These are phyloP conservation scores for Microbotryum lychnidis-dioicae DNA, from an alignment of 1,284 basidiomycete genomes.

Conservation along the genomic window DNA sequence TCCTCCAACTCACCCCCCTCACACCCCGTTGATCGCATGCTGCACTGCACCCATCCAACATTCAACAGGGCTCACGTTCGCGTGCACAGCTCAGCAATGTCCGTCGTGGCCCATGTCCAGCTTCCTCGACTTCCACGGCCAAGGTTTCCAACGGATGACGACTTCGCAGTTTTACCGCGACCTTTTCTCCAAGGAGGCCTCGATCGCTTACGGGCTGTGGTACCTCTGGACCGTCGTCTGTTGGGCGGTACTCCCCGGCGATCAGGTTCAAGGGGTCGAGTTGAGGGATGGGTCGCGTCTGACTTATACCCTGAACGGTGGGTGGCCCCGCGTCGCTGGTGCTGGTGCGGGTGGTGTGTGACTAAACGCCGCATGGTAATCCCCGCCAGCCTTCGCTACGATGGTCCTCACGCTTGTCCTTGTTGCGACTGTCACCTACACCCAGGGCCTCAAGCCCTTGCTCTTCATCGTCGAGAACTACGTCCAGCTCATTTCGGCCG, in stretches of 20 bases:
- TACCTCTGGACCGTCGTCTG: constrained; percentile 75
- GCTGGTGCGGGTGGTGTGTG: neutral
- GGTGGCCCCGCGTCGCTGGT: constrained; percentile 20
- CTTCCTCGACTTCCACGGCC: constrained; percentile 22
- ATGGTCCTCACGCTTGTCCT: constrained; percentile 69
- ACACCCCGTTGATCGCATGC: neutral
- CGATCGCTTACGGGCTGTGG: constrained; percentile 74
- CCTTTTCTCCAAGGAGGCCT: constrained; percentile 73
- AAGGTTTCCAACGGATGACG: constrained; percentile 39
- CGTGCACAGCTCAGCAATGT: constrained; percentile 28
- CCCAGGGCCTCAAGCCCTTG: constrained; percentile 68
- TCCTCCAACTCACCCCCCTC: neutral
- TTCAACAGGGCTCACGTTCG: constrained; percentile 28
- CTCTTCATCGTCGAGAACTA: constrained; percentile 89
- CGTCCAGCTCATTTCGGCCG: constrained; percentile 78
- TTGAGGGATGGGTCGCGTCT: constrained; percentile 67
- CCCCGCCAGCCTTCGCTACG: constrained; percentile 67
- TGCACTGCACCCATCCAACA: no score
- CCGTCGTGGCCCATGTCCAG: constrained; percentile 29
- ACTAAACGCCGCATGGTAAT: neutral
- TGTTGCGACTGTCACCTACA: constrained; percentile 56
- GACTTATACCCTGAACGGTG: constrained; percentile 92
- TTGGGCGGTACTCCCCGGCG: constrained; percentile 80
- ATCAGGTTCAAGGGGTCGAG: constrained; percentile 67
- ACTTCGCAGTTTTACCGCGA: neutral